A percentile compares a stretch with the other conserved stretches of the same genome.
phyloP scores from a whole-genome alignment of 768 basidiomycete species.

The Tylopilus sp. region DNA sequence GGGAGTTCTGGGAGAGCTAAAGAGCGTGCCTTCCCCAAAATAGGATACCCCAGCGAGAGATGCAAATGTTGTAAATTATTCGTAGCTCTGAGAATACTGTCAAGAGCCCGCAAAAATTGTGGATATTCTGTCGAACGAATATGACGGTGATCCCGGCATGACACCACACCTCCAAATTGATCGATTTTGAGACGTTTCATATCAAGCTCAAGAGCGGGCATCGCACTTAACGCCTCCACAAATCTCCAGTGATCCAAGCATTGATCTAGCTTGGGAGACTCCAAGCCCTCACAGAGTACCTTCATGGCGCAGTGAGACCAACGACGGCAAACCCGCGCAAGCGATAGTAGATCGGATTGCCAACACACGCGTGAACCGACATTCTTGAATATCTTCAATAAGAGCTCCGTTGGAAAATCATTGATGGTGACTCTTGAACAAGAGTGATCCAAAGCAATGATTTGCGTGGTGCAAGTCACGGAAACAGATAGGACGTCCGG shows the following conservation, averaged over 20 bases:
- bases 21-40: background rate
- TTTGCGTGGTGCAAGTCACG: background rate
- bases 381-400: background rate
- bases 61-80: background rate
- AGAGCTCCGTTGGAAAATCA: background rate
- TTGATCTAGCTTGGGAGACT: background rate
- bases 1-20: background rate
- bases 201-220: background rate
- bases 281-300: background rate
- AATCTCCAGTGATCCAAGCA: background rate
- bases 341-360: conserved; percentile 2
- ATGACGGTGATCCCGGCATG: too few relatives aligned
- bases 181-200: background rate
- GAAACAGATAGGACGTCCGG: background rate
- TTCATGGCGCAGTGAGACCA: conserved; percentile 2
- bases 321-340: conserved; percentile 5
- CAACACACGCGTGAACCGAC: background rate
- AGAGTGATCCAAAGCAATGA: background rate
- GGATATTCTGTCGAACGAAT: too few relatives aligned
- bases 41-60: background rate
- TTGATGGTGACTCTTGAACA: background rate
- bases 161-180: background rate
- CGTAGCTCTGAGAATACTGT: background rate
- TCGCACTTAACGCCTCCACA: background rate
- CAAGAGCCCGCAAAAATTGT: background rate